Evolutionary conservation across 2,329 filamentous ascomycete genomes (phyloP), one percentile per base, ranked within the genome.

Genomic region (Lecanosticta acicola): DNA sequence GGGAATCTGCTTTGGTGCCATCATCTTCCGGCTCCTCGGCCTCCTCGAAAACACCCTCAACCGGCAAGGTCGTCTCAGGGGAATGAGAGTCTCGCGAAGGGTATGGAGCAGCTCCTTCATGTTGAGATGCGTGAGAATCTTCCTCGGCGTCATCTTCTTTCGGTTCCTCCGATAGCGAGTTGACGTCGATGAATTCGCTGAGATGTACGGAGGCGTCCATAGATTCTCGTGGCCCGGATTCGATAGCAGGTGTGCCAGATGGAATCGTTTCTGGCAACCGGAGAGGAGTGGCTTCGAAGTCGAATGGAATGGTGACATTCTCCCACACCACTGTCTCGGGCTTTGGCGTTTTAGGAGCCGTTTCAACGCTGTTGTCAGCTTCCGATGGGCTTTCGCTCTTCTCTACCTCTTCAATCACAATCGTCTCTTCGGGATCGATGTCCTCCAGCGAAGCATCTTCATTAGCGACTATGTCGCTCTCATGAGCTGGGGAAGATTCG

Each of bases 311-410:
- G 10, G 60, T 60, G 10, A 64, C 34, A 38, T 62, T 60, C 9
- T 58, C 50, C 61, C 61, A 64, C n/a, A 56, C 41, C 8, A 63
- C 41, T 1, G 59, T 64, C 36, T 63, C 57, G 13, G 57, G 57
- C n/a, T 41, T 40, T 14, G 51, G 46, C 10, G 56, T 54, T 18
- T 20, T 35, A 32, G 37, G 34, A 29, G 41, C 17, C 24, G 34
- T 33, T 24, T 38, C 35, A n/a, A 39, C 24, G 5, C 24, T 29
- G 24, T 14, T 29, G 24, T 29, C 24, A 29, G 5, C 24, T 29
- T 5, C n/a, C n/a, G n/a, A n/a, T 36, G 7, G 33, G 18, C 7
- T 32, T 1, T 26, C n/a, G 13, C 39, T 32, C 17, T 42, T 38
- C 5, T 38, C 47, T 26, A 37, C 42, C 4, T 41, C 35, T 14